These are phyloP conservation scores for Bacterosira constricta DNA, from an alignment of 108 stramenopile species.

Conservation along the genomic window DNA sequence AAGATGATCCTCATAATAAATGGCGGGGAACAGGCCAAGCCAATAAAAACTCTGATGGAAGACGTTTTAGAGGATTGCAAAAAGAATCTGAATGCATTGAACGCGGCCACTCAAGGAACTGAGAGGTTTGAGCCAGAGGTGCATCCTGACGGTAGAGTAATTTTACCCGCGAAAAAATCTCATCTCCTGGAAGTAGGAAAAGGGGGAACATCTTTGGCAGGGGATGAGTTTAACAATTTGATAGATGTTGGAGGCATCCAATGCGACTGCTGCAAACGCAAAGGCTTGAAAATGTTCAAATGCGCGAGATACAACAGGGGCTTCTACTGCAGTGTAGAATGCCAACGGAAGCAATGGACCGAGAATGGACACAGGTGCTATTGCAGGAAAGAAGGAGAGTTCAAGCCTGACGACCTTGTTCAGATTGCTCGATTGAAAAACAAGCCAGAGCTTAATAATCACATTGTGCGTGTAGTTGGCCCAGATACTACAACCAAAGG, in stretches of 20 bases:
- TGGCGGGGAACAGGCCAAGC: no score
- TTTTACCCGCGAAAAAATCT: conserved; percentile 1
- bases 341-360: conserved; percentile 26
- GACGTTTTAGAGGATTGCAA: no score
- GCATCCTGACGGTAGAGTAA: no score
- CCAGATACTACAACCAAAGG: conserved; percentile 1
- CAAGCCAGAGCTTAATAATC: conserved; percentile 17
- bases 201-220: conserved; percentile 17
- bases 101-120: no score
- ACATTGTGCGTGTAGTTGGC: conserved; percentile 20
- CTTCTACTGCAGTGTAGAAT: conserved; percentile 30
- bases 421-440: conserved; percentile 30
- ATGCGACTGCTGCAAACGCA: no score
- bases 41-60: no score
- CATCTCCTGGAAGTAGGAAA: conserved; percentile 17
- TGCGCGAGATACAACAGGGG: conserved; percentile 20
- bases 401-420: conserved; percentile 25
- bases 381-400: conserved; percentile 33
- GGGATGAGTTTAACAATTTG: background rate
- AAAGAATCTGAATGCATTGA: no score
- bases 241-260: conserved; percentile 15
- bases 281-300: background rate
- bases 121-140: no score
- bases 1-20: no score
- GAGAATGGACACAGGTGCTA: conserved; percentile 15